phyloP scores from a whole-genome alignment of 768 basidiomycete species.

The Mycena polygramma region DNA sequence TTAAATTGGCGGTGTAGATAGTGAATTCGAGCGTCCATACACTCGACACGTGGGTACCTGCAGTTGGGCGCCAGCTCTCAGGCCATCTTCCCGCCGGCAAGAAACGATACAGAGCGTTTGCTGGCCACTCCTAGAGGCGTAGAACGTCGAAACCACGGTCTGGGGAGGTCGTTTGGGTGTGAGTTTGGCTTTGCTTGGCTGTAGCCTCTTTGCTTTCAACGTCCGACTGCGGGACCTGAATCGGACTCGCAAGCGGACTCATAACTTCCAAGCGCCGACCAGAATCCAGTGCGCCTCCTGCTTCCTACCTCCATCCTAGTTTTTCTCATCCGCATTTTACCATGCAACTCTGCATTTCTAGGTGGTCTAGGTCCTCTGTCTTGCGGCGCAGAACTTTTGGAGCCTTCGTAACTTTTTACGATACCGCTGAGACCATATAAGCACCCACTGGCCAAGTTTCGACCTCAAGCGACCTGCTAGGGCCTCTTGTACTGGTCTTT shows the following conservation, averaged over 20 bases:
- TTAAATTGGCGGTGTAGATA: neutral
- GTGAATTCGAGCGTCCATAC: neutral
- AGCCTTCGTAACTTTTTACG: neutral
- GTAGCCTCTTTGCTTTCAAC: constrained; percentile 10
- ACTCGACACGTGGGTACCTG: neutral
- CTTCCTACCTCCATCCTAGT: constrained; percentile 17
- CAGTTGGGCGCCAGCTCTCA: neutral
- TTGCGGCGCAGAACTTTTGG: neutral
- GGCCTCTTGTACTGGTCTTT: neutral
- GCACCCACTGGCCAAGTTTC: neutral
- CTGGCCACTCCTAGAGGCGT: neutral
- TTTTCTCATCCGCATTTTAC: neutral
- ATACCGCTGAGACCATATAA: neutral
- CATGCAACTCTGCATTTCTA: constrained; percentile 15
- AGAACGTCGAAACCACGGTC: neutral
- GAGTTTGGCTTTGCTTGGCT: constrained; percentile 20
- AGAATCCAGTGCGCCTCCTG: constrained; percentile 10
- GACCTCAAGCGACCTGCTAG: neutral
- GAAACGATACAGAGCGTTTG: neutral
- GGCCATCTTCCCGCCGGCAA: constrained; percentile 2
- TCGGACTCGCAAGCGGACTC: constrained; percentile 31
- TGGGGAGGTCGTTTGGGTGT: neutral
- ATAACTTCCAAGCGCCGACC: constrained; percentile 25
- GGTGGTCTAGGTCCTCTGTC: neutral
- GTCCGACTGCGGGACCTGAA: constrained; percentile 26